Percentiles rank a stretch among this genome's conserved stretches.
phyloP scores from a whole-genome alignment of 139 green algal genomes.

The Picochlorum sp. region DNA sequence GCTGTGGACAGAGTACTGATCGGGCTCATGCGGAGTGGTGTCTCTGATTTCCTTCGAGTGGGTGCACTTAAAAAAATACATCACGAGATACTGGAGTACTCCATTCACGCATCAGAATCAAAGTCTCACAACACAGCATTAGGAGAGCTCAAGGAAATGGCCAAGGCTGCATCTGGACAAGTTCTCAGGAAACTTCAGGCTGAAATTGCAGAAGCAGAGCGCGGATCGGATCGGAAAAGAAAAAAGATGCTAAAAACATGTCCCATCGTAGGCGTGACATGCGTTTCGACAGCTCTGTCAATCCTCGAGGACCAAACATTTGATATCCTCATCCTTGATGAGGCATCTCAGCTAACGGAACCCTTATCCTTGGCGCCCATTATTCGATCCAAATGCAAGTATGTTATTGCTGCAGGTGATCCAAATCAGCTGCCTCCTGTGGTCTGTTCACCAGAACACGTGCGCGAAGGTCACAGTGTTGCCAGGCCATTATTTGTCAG shows the following conservation, averaged over 20 bases:
- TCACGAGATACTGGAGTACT: conserved; percentile 51
- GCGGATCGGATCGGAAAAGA: conserved; percentile 53
- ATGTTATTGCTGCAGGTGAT: conserved; percentile 72
- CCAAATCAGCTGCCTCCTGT: conserved; percentile 76
- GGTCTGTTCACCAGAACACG: conserved; percentile 42
- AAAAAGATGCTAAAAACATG: conserved; percentile 38
- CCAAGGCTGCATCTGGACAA: conserved; percentile 22
- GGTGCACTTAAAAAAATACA: conserved; percentile 62
- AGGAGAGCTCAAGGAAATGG: conserved; percentile 52
- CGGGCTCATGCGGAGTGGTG: conserved; percentile 22
- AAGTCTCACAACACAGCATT: conserved; percentile 22
- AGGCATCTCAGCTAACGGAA: conserved; percentile 76
- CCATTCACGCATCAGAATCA: conserved; percentile 47
- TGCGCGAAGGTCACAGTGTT: conserved; percentile 43
- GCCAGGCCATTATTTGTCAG: conserved; percentile 68
- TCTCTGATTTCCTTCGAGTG: conserved; percentile 61
- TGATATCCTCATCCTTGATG: conserved; percentile 75
- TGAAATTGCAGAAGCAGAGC: conserved; percentile 18
- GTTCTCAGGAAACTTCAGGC: conserved; percentile 2
- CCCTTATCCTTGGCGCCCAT: conserved; percentile 64
- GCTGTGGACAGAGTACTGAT: conserved; percentile 74
- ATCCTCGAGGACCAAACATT: conserved; percentile 47
- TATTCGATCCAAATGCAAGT: conserved; percentile 40
- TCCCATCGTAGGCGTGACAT: conserved; percentile 72
- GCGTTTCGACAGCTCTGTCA: conserved; percentile 46